A percentile compares a stretch with the other conserved stretches of the same genome.
phyloP scores from a whole-genome alignment of 164 flowering plant species.

The Aristolochia contorta region DNA sequence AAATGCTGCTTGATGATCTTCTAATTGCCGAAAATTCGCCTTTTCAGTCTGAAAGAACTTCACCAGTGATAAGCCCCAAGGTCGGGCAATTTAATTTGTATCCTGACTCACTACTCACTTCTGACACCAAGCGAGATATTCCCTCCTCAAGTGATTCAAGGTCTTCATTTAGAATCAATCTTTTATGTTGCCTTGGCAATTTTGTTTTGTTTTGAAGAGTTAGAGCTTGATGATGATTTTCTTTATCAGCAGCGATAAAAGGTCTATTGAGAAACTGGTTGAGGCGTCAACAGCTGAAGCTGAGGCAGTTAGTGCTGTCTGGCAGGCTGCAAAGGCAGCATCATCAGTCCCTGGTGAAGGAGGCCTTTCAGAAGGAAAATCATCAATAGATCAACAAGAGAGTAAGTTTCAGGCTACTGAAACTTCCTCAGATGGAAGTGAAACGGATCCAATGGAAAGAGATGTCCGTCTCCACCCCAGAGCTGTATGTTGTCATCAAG shows the following conservation, averaged over 20 bases:
- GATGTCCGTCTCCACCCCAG: slow-evolving; percentile 96
- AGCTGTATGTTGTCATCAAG: slow-evolving; percentile 62
- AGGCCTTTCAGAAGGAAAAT: slow-evolving; percentile 7
- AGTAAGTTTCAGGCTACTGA: slow-evolving; percentile 48
- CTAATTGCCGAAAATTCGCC: slow-evolving; percentile 85
- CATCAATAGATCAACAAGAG: slow-evolving; percentile 38
- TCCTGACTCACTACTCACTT: slow-evolving; percentile 12
- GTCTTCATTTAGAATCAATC: slow-evolving; percentile 22
- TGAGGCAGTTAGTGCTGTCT: slow-evolving; percentile 81
- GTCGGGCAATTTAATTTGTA: slow-evolving; percentile 20
- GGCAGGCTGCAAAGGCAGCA: slow-evolving; percentile 83
- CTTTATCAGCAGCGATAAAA: slow-evolving; percentile 46
- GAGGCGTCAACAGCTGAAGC: slow-evolving; percentile 98
- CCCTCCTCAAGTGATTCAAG: slow-evolving; percentile 36
- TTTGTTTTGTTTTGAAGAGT: background rate
- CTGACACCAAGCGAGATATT: slow-evolving; percentile 25
- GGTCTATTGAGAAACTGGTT: slow-evolving; percentile 72
- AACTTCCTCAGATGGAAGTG: slow-evolving; percentile 67
- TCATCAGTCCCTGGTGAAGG: slow-evolving; percentile 42
- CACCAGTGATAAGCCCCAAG: slow-evolving; percentile 32
- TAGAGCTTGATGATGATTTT: background rate
- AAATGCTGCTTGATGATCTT: slow-evolving; percentile 73
- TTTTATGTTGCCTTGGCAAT: background rate
- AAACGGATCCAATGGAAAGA: slow-evolving; percentile 30
- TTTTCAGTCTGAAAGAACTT: slow-evolving; percentile 57